phyloP scores from a whole-genome alignment of 1,284 basidiomycete genomes.

The Apiotrichum brassicae region DNA sequence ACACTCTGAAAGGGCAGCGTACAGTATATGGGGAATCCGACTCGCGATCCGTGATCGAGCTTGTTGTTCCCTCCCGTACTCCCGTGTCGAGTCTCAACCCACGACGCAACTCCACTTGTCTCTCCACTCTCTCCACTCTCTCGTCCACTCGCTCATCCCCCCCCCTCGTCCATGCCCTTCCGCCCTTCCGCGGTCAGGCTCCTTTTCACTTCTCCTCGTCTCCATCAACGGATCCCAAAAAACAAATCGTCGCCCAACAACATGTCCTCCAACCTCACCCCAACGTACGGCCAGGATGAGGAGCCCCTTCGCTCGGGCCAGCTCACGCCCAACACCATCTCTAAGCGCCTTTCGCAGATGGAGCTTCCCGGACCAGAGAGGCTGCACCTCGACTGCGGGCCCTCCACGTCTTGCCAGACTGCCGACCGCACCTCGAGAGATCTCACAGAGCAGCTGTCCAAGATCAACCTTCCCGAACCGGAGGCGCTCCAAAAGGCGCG shows the following conservation, averaged over 20 bases:
- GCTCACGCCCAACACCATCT: constrained; percentile 41
- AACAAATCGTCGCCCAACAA: not conserved
- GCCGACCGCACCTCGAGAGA: constrained; percentile 5
- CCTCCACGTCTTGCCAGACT: constrained; percentile 5
- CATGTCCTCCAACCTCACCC: constrained; percentile 10
- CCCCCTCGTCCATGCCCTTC: constrained; percentile 1
- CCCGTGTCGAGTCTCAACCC: too few species aligned
- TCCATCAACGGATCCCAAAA: not conserved
- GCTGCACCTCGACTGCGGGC: constrained; percentile 27
- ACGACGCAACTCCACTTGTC: too few species aligned
- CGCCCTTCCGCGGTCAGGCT: constrained; percentile 1
- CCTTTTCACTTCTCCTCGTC: not conserved
- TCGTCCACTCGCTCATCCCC: not conserved
- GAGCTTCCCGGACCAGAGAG: constrained; percentile 42
- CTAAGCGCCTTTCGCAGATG: constrained; percentile 42
- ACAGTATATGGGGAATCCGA: too few species aligned
- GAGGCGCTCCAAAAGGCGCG: constrained; percentile 37
- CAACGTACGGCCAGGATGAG: constrained; percentile 2
- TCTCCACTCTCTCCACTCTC: not conserved
- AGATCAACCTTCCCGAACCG: constrained; percentile 42
- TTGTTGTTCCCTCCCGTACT: too few species aligned
- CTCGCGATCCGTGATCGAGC: too few species aligned
- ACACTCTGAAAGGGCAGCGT: too few species aligned
- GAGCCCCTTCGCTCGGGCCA: constrained; percentile 21
- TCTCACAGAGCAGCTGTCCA: constrained; percentile 20